Percentiles rank a stretch among this genome's conserved stretches.
Evolutionary conservation across 306 rosid genomes (phyloP).

Genomic region (Lagenaria siceraria): DNA sequence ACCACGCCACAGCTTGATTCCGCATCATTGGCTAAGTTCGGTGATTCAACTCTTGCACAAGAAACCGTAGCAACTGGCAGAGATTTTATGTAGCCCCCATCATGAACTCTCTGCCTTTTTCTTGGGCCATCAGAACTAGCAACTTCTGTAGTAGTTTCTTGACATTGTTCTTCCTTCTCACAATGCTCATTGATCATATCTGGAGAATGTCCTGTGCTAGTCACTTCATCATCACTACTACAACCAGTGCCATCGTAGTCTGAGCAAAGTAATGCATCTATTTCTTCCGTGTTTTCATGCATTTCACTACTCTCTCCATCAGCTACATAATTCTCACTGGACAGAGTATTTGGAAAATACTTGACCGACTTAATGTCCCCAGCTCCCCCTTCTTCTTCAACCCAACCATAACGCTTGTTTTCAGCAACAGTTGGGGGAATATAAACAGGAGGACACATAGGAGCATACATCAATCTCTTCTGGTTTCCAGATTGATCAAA

Average conservation of each 20-base stretch:
- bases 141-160: constrained; percentile 29
- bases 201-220: constrained; percentile 65
- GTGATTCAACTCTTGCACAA: constrained; percentile 23
- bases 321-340: constrained; percentile 26
- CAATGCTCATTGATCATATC: constrained; percentile 12
- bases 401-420: constrained; percentile 10
- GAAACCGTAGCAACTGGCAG: constrained; percentile 23
- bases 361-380: constrained; percentile 15
- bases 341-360: constrained; percentile 18
- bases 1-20: constrained; percentile 34
- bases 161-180: constrained; percentile 24
- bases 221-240: constrained; percentile 56
- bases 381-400: constrained; percentile 11
- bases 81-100: constrained; percentile 30
- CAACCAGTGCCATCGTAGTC: constrained; percentile 29
- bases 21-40: constrained; percentile 29
- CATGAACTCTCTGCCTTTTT: constrained; percentile 50
- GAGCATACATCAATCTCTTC: constrained; percentile 47
- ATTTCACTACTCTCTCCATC: constrained; percentile 58
- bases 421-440: constrained; percentile 13
- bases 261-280: constrained; percentile 74
- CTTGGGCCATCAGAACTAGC: constrained; percentile 33
- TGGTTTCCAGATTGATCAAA: constrained; percentile 55
- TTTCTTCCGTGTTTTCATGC: constrained; percentile 85
- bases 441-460: constrained; percentile 28